Conservation (phyloP, 2,329 filamentous ascomycete species). For the Ophiostoma novo-ulmi region DNA sequence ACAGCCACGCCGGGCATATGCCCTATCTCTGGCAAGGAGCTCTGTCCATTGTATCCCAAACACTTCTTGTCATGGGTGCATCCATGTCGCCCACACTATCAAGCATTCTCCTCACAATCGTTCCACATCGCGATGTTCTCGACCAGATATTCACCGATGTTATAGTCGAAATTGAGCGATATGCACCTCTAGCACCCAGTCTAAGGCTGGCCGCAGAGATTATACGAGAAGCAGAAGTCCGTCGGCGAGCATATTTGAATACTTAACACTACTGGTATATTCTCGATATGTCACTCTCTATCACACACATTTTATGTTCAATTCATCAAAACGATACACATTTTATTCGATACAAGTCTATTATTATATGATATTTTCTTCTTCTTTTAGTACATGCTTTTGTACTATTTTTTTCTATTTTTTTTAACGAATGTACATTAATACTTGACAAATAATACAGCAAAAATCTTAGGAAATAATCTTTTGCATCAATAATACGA, state of each 20-base stretch:
- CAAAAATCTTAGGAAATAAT: background rate
- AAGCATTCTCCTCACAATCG: conserved; percentile 55
- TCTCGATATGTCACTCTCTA: background rate
- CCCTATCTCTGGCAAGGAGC: conserved; percentile 83
- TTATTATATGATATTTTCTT: too few relatives aligned
- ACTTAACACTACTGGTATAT: background rate
- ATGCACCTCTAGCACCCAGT: conserved; percentile 70
- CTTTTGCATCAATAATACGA: background rate
- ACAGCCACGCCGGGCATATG: conserved; percentile 67
- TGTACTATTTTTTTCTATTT: too few relatives aligned
- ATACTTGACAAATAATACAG: too few relatives aligned
- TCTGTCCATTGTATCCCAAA: conserved; percentile 76
- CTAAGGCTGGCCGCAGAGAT: conserved; percentile 72
- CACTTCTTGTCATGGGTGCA: conserved; percentile 75
- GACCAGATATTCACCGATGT: conserved; percentile 75
- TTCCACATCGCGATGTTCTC: conserved; percentile 55
- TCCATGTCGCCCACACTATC: conserved; percentile 72
- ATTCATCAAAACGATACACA: too few relatives aligned
- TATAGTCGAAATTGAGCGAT: conserved; percentile 67
- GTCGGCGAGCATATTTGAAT: conserved; percentile 51
- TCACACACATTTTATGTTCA: too few relatives aligned
- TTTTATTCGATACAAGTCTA: too few relatives aligned
- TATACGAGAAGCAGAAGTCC: conserved; percentile 70
- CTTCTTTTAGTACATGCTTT: too few relatives aligned
- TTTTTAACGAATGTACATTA: too few relatives aligned